Conservation (phyloP, 2,329 filamentous ascomycete genomes). For the Xylaria sp. region DNA sequence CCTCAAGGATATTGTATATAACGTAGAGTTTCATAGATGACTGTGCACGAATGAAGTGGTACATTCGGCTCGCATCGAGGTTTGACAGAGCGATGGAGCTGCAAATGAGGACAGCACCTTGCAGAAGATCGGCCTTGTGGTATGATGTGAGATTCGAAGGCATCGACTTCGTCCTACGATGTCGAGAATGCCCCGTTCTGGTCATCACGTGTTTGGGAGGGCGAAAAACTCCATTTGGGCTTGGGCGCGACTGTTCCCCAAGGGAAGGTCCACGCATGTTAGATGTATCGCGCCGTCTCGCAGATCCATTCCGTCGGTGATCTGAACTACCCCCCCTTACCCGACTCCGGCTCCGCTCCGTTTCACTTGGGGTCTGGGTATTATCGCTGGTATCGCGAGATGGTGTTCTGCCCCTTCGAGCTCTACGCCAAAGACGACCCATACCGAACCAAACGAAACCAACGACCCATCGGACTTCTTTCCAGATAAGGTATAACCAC, state of each 20-base stretch:
- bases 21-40: conserved; percentile 98
- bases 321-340: conserved; percentile 37
- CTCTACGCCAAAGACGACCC: conserved; percentile 78
- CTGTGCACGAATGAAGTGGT: conserved; percentile 95
- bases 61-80: conserved; percentile 96
- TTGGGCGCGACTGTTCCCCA: conserved; percentile 40
- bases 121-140: conserved; percentile 94
- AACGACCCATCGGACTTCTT: conserved; percentile 76
- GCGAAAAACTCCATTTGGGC: conserved; percentile 42
- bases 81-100: conserved; percentile 88
- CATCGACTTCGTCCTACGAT: conserved; percentile 82
- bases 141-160: conserved; percentile 86
- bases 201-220: conserved; percentile 50
- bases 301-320: conserved; percentile 34
- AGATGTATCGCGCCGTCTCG: conserved; percentile 39
- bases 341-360: conserved; percentile 54
- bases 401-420: conserved; percentile 57
- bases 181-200: conserved; percentile 56
- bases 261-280: conserved; percentile 34
- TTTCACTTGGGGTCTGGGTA: conserved; percentile 48
- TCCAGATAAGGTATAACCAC: conserved; percentile 77
- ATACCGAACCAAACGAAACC: conserved; percentile 83
- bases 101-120: conserved; percentile 85
- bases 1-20: conserved; percentile 96
- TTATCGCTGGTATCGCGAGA: conserved; percentile 44